These are phyloP conservation scores for Schizophyllum amplum DNA, from an alignment of 1,284 basidiomycete species.

Conservation along the genomic window DNA sequence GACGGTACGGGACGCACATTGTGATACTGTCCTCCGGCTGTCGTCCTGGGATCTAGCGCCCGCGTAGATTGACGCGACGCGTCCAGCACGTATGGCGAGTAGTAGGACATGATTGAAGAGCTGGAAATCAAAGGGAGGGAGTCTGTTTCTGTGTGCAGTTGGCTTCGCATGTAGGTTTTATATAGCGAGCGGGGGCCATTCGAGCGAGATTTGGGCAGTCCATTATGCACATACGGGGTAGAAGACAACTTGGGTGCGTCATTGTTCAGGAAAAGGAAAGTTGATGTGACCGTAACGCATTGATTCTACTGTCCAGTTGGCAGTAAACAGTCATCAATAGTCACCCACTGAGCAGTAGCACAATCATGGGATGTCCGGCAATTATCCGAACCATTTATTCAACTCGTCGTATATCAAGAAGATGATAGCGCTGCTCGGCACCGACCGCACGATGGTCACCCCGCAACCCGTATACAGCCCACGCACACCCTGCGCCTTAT, in stretches of 20 bases:
- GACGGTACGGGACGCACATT: too few species aligned
- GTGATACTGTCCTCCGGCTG: too few species aligned
- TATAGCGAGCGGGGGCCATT: neutral
- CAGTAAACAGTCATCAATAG: neutral
- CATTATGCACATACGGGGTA: neutral
- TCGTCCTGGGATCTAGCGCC: too few species aligned
- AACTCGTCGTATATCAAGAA: slow-evolving; percentile 77
- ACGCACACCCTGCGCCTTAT: slow-evolving; percentile 58
- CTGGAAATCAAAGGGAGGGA: neutral
- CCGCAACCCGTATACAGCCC: slow-evolving; percentile 86
- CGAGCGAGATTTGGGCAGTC: neutral
- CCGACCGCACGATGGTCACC: slow-evolving; percentile 73
- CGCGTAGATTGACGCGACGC: too few species aligned
- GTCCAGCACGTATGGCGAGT: too few species aligned
- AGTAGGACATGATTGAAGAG: neutral
- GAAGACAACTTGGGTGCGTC: neutral
- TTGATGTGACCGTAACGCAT: too few species aligned
- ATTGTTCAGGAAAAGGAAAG: too few species aligned
- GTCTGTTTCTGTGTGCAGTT: neutral
- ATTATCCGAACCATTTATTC: slow-evolving; percentile 24
- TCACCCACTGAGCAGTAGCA: neutral
- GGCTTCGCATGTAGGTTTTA: neutral
- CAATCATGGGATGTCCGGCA: neutral
- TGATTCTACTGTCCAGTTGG: too few species aligned
- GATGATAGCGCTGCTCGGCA: slow-evolving; percentile 80